Base-by-base conservation (phyloP, 495 filamentous ascomycete genomes). In the Hypoxylon subgilvum region DNA sequence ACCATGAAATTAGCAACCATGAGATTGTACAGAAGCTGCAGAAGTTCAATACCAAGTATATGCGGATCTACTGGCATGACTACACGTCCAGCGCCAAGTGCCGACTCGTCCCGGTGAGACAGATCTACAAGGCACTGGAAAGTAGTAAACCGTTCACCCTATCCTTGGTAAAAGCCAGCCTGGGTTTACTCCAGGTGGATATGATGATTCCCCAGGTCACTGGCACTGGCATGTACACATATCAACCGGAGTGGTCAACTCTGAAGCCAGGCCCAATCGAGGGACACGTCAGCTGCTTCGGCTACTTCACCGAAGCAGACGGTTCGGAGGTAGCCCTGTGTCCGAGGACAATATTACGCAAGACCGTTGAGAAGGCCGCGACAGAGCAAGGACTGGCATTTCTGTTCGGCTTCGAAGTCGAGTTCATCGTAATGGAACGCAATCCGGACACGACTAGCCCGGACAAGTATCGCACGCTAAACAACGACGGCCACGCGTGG, bases 31-130 rank as follows among this genome's bases (percentile, higher is more conserved):
- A 43, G 1, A 56, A 49, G 13, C 48, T 64, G 4, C 34, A 40
- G 18, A 48, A 28, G 10, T 12, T 64, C 1, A 27, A 47, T 0
- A 65, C 76, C 30, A 80, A 84, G 46, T 88, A 82, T 47, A 63
- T 92, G 31, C 85, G 88, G 49, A 78, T 94, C 44, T 86, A 90
- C 72, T 95, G 87, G 83, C 70, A 90, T 21, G 91, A 95, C 68
- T 91, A 89, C 68, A 92, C 89, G 5, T 83, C 82, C 9, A 84
- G 79, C 2, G 63, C 83, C 0, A 83, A 88, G n/a, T 78, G 85
- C 31, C 84, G 90, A 0, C 76, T 93, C 48, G 69, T 96, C 6
- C 89, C 90, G 0, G 76, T 91, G 17, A 72, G 74, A 1, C 83
- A 86, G 52, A 90, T 91, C 46, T 69, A 79, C 30, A 76, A 76